These are phyloP conservation scores for Gilbertella persicaria DNA, from an alignment of 371 early-diverging fungal species.

Conservation along the genomic window DNA sequence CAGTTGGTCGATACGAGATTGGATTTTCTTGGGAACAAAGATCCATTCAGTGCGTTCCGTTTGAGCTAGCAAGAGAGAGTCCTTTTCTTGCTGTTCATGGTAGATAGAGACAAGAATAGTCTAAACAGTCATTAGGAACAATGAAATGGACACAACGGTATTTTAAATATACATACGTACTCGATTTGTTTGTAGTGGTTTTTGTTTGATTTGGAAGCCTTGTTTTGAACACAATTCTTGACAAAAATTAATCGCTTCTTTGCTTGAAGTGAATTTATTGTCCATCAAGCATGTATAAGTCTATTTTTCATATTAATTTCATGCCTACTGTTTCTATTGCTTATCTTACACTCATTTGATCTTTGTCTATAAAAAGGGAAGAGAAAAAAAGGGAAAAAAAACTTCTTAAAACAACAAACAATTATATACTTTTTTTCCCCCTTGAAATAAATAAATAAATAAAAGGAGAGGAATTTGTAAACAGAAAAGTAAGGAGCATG, in stretches of 20 bases:
- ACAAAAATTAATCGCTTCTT: conserved; percentile 40
- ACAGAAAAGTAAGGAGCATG: conserved; percentile 18
- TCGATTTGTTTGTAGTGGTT: conserved; percentile 44
- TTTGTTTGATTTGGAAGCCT: conserved; percentile 43
- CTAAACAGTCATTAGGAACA: conserved; percentile 16
- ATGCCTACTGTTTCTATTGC: background rate
- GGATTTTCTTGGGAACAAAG: background rate
- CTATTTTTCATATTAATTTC: no score
- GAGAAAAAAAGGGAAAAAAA: conserved; percentile 11
- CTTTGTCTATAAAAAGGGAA: conserved; percentile 10
- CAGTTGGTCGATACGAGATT: background rate
- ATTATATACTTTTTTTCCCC: background rate
- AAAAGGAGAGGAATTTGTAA: conserved; percentile 16
- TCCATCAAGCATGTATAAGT: no score
- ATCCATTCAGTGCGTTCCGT: background rate
- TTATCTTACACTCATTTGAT: background rate
- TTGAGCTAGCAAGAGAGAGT: background rate
- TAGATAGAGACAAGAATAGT: conserved; percentile 48
- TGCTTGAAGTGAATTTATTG: conserved; percentile 35
- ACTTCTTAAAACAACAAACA: conserved; percentile 2
- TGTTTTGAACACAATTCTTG: conserved; percentile 35
- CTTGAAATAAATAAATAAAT: conserved; percentile 8
- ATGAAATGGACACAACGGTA: background rate
- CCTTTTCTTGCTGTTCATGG: background rate
- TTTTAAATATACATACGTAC: conserved; percentile 1